phyloP scores from a whole-genome alignment of 352 stramenopile genomes.

The Pythium myriotylum region DNA sequence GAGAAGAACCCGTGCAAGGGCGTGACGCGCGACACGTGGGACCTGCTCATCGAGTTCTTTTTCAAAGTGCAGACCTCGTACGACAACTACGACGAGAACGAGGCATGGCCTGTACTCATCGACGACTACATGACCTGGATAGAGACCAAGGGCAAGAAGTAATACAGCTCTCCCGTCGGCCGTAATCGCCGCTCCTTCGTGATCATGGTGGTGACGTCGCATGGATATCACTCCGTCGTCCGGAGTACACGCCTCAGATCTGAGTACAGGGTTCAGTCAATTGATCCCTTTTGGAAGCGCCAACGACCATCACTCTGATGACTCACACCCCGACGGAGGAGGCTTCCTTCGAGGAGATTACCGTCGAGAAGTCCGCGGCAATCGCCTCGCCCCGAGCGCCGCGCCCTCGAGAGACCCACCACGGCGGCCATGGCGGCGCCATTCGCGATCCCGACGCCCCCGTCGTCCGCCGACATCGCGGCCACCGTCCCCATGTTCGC shows the following conservation, averaged over 20 bases:
- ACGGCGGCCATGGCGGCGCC: slow-evolving; percentile 17
- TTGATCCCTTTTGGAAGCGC: background rate
- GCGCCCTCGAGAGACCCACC: too few species aligned
- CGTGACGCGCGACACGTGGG: slow-evolving; percentile 87
- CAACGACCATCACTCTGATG: slow-evolving; percentile 15
- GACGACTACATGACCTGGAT: slow-evolving; percentile 90
- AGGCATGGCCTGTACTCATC: slow-evolving; percentile 89
- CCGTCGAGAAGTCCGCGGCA: background rate
- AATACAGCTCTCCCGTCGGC: slow-evolving; percentile 29
- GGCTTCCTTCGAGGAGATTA: slow-evolving; percentile 3
- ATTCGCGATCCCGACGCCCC: slow-evolving; percentile 2
- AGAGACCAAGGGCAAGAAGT: slow-evolving; percentile 59
- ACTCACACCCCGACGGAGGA: too few species aligned
- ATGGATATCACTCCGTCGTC: too few species aligned
- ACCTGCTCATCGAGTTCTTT: slow-evolving; percentile 86
- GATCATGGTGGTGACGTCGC: slow-evolving; percentile 13
- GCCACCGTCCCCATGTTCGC: slow-evolving; percentile 29
- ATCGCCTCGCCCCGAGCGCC: background rate
- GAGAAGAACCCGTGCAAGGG: slow-evolving; percentile 82
- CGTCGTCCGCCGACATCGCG: slow-evolving; percentile 13
- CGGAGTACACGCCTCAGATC: too few species aligned
- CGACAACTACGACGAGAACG: slow-evolving; percentile 88
- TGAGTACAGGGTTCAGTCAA: too few species aligned
- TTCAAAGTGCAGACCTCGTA: slow-evolving; percentile 79
- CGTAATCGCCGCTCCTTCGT: slow-evolving; percentile 9